phyloP scores from a whole-genome alignment of 345 rosid genomes.

The Hibiscus trionum region DNA sequence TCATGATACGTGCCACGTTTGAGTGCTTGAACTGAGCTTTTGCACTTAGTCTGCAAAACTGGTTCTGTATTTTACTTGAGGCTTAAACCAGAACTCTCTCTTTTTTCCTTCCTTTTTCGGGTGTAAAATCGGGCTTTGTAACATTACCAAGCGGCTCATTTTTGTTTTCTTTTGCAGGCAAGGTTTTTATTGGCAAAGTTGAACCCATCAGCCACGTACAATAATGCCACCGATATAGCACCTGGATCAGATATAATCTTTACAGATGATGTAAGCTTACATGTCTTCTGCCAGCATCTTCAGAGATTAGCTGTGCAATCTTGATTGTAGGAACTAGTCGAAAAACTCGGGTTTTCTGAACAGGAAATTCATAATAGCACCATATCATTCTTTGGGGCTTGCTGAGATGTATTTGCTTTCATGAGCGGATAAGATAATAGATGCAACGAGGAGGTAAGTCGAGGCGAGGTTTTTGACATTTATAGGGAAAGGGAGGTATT shows the following conservation, averaged over 20 bases:
- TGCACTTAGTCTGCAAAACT: neutral
- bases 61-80: neutral
- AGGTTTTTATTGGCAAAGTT: conserved; percentile 65
- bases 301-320: conserved; percentile 97
- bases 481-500: neutral
- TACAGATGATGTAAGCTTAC: conserved; percentile 94
- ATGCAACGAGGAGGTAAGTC: neutral
- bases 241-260: conserved; percentile 85
- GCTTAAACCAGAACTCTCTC: neutral
- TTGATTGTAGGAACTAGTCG: conserved; percentile 24
- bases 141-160: neutral
- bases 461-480: neutral
- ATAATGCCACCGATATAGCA: conserved; percentile 61
- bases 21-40: neutral
- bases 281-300: conserved; percentile 92
- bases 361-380: neutral
- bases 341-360: neutral
- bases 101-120: too few species aligned
- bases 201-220: conserved; percentile 95
- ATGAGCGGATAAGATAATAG: neutral
- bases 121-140: neutral
- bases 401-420: neutral
- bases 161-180: conserved; percentile 43
- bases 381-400: neutral
- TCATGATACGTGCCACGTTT: neutral